A percentile compares a stretch with the other conserved stretches of the same genome.
Conservation (phyloP, 2,329 filamentous ascomycete genomes). For the Claviceps sorghi region DNA sequence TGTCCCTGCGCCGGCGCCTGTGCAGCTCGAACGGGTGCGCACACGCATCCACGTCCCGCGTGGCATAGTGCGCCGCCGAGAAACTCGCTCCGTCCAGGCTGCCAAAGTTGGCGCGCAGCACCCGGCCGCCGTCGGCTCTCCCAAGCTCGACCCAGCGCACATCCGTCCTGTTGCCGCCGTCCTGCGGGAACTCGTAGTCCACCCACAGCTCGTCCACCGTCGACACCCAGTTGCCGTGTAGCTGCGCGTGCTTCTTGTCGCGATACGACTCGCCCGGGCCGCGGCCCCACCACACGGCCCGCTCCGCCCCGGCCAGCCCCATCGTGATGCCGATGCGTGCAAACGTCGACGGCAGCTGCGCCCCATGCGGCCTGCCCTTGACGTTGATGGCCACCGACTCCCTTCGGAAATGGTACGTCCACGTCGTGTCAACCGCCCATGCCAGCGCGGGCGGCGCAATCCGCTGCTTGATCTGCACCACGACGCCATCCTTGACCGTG, state of each 20-base stretch:
- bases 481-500: conserved; percentile 15
- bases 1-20: conserved; percentile 31
- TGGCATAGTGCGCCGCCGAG: conserved; percentile 39
- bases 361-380: conserved; percentile 31
- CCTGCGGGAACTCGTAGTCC: conserved; percentile 55
- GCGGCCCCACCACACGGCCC: conserved; percentile 49
- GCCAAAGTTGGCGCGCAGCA: conserved; percentile 31
- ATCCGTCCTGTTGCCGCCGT: conserved; percentile 50
- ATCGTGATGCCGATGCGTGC: conserved; percentile 48
- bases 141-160: conserved; percentile 42
- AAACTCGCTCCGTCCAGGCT: conserved; percentile 38
- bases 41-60: conserved; percentile 36
- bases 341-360: conserved; percentile 38
- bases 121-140: conserved; percentile 13
- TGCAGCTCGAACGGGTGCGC: conserved; percentile 47
- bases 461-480: conserved; percentile 33
- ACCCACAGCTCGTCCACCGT: conserved; percentile 38
- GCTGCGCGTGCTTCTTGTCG: conserved; percentile 49
- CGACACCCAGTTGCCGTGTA: conserved; percentile 36
- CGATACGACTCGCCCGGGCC: conserved; percentile 52
- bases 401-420: conserved; percentile 40
- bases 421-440: conserved; percentile 39
- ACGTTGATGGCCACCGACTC: conserved; percentile 35
- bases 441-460: conserved; percentile 49
- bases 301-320: conserved; percentile 23